Evolutionary conservation across 495 filamentous ascomycete genomes (phyloP).

Genomic region (Neurospora sp.): DNA sequence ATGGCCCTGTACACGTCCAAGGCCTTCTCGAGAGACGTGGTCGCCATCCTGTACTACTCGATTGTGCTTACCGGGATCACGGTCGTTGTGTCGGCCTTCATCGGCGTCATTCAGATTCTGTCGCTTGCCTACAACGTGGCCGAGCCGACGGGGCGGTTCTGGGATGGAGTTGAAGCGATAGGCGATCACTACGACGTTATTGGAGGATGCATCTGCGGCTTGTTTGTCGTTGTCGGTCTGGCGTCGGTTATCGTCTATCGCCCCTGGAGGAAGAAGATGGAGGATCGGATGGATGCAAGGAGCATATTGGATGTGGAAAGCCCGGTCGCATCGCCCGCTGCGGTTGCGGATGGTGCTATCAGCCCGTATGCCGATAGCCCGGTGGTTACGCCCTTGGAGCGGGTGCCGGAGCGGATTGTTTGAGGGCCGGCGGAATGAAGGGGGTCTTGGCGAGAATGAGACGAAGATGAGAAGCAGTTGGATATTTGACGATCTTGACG

Average conservation of each 20-base stretch:
- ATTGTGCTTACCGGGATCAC: constrained; percentile 82
- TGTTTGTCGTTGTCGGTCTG: constrained; percentile 67
- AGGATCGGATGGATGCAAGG: constrained; percentile 5
- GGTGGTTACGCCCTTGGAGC: not conserved
- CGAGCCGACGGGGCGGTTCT: constrained; percentile 64
- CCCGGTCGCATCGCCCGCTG: not conserved
- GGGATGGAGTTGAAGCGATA: constrained; percentile 69
- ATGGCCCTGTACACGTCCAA: constrained; percentile 83
- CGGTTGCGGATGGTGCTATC: not conserved
- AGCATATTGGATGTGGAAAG: not conserved
- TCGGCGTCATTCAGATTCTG: constrained; percentile 77
- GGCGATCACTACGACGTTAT: constrained; percentile 81
- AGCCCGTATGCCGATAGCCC: not conserved
- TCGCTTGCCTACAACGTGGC: constrained; percentile 66
- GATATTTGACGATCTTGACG: not conserved
- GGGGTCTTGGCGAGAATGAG: not conserved
- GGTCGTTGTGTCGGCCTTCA: constrained; percentile 75
- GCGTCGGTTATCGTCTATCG: constrained; percentile 62
- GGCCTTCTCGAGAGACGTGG: constrained; percentile 58
- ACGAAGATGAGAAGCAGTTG: not conserved
- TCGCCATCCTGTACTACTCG: constrained; percentile 89
- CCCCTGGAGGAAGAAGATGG: constrained; percentile 56
- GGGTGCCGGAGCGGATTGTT: not conserved
- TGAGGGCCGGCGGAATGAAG: not conserved
- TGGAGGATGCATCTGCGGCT: constrained; percentile 72